Conservation (phyloP, 768 basidiomycete species). For the Boletus tylopilopsis region DNA sequence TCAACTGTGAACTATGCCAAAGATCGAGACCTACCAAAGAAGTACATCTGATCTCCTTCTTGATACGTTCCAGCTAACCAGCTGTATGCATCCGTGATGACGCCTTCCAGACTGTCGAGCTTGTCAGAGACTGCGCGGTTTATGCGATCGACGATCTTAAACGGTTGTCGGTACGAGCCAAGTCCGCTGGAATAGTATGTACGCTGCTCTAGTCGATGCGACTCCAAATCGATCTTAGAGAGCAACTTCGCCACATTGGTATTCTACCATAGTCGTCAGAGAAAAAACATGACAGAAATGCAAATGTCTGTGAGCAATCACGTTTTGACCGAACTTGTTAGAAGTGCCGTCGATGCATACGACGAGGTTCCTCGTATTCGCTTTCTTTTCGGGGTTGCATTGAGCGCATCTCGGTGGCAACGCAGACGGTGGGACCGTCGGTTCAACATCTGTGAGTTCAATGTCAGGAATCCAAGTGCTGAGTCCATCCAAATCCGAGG, state of each 20-base stretch:
- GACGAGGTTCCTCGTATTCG: constrained; percentile 18
- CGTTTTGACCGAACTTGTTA: constrained; percentile 21
- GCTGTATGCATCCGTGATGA: constrained; percentile 31
- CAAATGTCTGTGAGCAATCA: not conserved
- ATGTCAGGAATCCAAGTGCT: no score
- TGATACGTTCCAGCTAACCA: constrained; percentile 32
- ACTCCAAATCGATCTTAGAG: constrained; percentile 20
- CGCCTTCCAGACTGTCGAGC: constrained; percentile 34
- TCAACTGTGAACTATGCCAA: not conserved
- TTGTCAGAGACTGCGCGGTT: constrained; percentile 18
- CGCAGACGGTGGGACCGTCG: not conserved
- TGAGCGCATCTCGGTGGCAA: constrained; percentile 10
- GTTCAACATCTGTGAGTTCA: no score
- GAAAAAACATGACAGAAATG: not conserved
- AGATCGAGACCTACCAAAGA: constrained; percentile 27
- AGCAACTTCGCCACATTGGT: constrained; percentile 37
- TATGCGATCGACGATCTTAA: constrained; percentile 20
- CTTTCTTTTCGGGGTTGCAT: constrained; percentile 6
- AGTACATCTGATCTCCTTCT: constrained; percentile 32
- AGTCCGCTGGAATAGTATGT: constrained; percentile 38
- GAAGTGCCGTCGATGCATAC: constrained; percentile 25
- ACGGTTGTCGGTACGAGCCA: constrained; percentile 31
- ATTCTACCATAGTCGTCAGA: constrained; percentile 25
- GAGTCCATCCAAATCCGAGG: no score
- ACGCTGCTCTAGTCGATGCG: constrained; percentile 21